phyloP scores from a whole-genome alignment of 768 basidiomycete species.

The Xanthoconium stramineum region DNA sequence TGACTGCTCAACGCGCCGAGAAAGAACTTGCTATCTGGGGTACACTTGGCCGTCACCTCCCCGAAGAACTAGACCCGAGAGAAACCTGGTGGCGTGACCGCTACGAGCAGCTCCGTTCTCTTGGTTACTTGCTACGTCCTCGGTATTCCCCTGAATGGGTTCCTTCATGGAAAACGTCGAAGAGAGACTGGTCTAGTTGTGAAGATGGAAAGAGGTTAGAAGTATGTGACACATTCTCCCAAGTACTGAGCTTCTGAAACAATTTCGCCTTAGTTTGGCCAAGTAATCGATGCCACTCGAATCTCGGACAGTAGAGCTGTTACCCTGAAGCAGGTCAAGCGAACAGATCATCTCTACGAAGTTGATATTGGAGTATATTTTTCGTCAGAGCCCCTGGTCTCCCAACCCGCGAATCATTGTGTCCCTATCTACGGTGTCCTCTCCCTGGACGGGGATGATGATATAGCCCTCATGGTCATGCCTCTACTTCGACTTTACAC shows the following conservation, averaged over 20 bases:
- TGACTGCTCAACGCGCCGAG: neutral
- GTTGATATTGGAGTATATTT: constrained; percentile 27
- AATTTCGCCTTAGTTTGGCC: neutral
- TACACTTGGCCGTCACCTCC: neutral
- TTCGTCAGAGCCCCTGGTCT: neutral
- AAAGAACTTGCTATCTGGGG: neutral
- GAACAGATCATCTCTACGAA: constrained; percentile 21
- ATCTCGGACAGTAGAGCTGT: constrained; percentile 26
- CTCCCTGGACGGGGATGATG: neutral
- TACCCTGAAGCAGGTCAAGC: constrained; percentile 25
- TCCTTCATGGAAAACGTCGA: constrained; percentile 1
- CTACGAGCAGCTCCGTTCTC: constrained; percentile 1
- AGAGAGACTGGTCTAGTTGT: neutral
- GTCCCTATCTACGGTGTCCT: constrained; percentile 28
- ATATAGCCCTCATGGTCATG: neutral
- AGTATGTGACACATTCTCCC: neutral
- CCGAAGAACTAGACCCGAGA: constrained; percentile 7
- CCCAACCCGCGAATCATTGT: constrained; percentile 30
- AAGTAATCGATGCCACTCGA: constrained; percentile 28
- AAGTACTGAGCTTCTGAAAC: neutral
- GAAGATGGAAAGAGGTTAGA: neutral
- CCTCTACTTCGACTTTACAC: neutral
- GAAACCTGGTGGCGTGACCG: constrained; percentile 13
- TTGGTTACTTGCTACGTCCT: neutral
- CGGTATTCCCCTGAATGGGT: constrained; percentile 9